Evolutionary conservation across 306 rosid species (phyloP).

Genomic region (Cucurbita maxima): DNA sequence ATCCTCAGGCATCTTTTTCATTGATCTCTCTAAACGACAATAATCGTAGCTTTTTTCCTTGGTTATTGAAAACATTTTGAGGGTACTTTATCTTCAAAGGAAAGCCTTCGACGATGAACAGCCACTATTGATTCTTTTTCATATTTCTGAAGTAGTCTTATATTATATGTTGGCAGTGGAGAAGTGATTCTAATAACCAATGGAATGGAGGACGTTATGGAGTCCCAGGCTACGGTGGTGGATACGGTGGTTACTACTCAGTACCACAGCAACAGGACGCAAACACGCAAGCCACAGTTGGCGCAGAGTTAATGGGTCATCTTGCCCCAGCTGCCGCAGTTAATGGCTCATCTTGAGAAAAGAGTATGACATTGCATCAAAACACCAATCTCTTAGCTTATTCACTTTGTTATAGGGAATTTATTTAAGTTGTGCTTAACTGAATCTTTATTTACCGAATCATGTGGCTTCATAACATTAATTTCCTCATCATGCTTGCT

Average conservation of each 20-base stretch:
- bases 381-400: neutral
- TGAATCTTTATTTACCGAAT: neutral
- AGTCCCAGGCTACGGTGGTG: constrained; percentile 37
- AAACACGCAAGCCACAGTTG: constrained; percentile 5
- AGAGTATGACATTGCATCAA: constrained; percentile 1
- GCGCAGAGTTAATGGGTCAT: constrained; percentile 53
- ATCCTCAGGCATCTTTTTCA: neutral
- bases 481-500: neutral
- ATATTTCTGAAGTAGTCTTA: neutral
- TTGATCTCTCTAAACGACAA: too few relatives aligned
- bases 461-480: neutral
- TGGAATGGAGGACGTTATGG: constrained; percentile 43
- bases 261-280: constrained; percentile 51
- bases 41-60: too few relatives aligned
- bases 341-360: constrained; percentile 54
- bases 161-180: constrained; percentile 44
- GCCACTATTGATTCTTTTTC: neutral
- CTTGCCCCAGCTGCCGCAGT: constrained; percentile 29
- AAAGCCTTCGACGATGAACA: neutral
- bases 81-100: neutral
- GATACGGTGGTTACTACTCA: constrained; percentile 33
- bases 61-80: too few relatives aligned
- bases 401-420: neutral
- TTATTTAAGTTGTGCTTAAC: constrained; percentile 2
- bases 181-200: constrained; percentile 44